Evolutionary conservation across 176 grass and related monocot genomes (phyloP).

Genomic region (Zizania latifolia): DNA sequence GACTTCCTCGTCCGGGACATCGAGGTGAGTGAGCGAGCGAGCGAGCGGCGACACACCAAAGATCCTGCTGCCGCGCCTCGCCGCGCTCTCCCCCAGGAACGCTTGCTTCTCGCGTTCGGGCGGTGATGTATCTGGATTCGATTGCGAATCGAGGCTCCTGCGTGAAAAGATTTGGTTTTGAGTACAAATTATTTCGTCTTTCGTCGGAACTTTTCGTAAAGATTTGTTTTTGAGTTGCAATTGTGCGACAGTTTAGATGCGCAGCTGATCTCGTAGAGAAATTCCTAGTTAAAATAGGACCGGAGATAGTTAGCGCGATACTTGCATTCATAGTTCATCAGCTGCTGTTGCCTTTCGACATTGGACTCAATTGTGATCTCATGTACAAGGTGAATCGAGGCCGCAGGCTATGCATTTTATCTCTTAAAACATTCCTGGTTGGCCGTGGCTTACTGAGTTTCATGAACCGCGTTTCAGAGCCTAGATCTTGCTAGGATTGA

Average conservation of each 20-base stretch:
- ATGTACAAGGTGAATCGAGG: neutral
- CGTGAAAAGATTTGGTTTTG: neutral
- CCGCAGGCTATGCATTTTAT: neutral
- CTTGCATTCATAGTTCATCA: neutral
- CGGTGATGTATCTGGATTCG: neutral
- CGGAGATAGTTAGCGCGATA: neutral
- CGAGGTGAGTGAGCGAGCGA: slow-evolving; percentile 50
- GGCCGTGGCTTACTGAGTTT: neutral
- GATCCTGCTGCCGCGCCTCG: neutral
- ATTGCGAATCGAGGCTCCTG: neutral
- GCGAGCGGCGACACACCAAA: too few species aligned
- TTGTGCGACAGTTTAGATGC: neutral
- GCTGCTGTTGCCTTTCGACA: neutral
- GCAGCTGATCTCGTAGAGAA: neutral
- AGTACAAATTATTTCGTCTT: neutral
- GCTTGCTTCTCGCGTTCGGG: neutral
- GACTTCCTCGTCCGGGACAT: slow-evolving; percentile 76
- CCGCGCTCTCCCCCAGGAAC: too few species aligned
- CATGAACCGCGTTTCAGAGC: slow-evolving; percentile 46
- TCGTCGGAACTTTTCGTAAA: neutral
- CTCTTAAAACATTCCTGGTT: neutral
- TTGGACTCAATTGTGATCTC: slow-evolving; percentile 9
- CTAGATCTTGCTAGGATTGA: slow-evolving; percentile 80
- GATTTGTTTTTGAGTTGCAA: neutral
- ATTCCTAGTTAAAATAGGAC: neutral